Evolutionary conservation across 2,329 filamentous ascomycete genomes (phyloP), one percentile per base, ranked within the genome.

Genomic region (Knufia fluminis): DNA sequence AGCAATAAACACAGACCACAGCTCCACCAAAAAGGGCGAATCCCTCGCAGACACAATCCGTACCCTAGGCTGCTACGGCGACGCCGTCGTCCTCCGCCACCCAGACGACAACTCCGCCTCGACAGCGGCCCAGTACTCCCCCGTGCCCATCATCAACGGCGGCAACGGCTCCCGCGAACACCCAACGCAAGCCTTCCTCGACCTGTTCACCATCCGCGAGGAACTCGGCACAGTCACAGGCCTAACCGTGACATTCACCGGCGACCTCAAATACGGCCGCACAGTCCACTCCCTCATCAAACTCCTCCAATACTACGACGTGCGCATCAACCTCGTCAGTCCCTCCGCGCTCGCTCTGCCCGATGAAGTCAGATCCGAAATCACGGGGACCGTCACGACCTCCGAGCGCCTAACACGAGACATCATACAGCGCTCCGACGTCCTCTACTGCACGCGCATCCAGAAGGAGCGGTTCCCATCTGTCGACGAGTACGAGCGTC

Each of bases 161-260:
- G 92, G 92, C 45, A 98, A 98, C 66, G 92, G 92, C 56, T 89
- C 85, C 69, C 83, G 87, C 61, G 92, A 98, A 72, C 92, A 98
- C 70, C 92, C 92, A 0, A 98, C 92, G 0, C 92, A 98, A 70
- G 92, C 92, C 0, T 92, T 98, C 77, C 75, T 98, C 19, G 92
- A 98, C 63, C 83, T 98, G 51, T 98, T 96, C 75, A 97, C 92
- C 48, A 98, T 98, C 63, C 87, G 92, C 59, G 92, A 98, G 70
- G 92, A 98, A 69, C 77, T 97, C 7, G 92, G 92, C 56, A 96
- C 90, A 0, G 91, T 97, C 50, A 90, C 91, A 64, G 91, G 91
- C 46, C 75, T 98, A 56, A 97, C 88, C 39, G 94, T 98, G 63
- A 98, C 92, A 45, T 98, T 98, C 68, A 77, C 88, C 39, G 92